Conservation (phyloP, 148 eudicot species). For the Euryodendron excelsum region DNA sequence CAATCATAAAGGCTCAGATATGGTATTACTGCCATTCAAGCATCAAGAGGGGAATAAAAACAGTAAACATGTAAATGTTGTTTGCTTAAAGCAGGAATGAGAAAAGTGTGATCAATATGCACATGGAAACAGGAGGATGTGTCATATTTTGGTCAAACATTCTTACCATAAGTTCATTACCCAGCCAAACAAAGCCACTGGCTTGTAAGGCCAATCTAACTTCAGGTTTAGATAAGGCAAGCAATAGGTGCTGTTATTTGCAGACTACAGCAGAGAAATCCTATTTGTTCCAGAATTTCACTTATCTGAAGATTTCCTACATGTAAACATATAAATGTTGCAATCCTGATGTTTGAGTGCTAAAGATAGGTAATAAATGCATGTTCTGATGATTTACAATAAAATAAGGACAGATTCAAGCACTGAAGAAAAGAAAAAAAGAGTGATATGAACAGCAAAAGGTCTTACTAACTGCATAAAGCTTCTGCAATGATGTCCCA, state of each 20-base stretch:
- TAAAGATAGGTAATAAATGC: neutral
- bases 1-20: neutral
- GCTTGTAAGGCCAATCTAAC: neutral
- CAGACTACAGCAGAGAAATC: neutral
- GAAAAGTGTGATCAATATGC: neutral
- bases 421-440: neutral
- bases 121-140: neutral
- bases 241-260: neutral
- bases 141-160: neutral
- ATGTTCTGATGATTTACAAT: neutral
- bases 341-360: neutral
- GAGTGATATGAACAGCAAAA: neutral
- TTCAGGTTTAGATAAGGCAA: neutral
- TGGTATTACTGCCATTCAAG: too few species aligned
- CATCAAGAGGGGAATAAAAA: too few species aligned
- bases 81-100: neutral
- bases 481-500: neutral
- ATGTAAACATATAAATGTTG: neutral
- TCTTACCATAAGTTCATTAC: neutral
- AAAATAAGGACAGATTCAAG: neutral
- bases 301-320: conserved; percentile 1
- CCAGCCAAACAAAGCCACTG: neutral
- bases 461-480: neutral
- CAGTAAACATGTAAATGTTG: too few species aligned
- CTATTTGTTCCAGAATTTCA: neutral